These are phyloP conservation scores for Starmerella riodocensis DNA, from an alignment of 805 yeast genomes.

Conservation along the genomic window DNA sequence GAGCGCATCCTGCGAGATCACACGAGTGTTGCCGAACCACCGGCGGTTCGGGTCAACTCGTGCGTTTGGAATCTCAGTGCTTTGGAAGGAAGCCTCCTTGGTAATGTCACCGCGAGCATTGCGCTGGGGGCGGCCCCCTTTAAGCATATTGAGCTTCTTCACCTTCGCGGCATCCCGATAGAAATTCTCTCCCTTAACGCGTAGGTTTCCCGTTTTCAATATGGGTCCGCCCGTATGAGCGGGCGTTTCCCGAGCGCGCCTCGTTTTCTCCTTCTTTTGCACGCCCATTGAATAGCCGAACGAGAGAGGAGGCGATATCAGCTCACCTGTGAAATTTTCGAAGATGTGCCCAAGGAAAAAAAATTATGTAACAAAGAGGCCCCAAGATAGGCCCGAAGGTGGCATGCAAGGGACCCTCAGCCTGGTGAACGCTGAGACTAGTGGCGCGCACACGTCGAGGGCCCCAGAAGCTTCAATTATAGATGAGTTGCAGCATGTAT, in stretches of 20 bases:
- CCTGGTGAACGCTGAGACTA: no score
- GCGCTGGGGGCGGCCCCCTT: constrained; percentile 74
- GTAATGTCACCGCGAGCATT: constrained; percentile 79
- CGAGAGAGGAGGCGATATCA: neutral
- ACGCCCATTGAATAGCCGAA: constrained; percentile 62
- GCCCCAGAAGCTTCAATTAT: no score
- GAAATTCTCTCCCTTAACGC: constrained; percentile 94
- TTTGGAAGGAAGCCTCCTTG: constrained; percentile 77
- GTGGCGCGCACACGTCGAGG: no score
- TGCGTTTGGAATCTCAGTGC: constrained; percentile 76
- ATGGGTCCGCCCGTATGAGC: constrained; percentile 12
- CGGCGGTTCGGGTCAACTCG: constrained; percentile 91
- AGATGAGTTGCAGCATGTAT: no score
- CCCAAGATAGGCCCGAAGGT: no score
- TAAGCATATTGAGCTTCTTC: constrained; percentile 82
- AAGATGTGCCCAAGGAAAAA: no score
- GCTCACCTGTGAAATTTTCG: no score
- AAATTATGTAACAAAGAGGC: no score
- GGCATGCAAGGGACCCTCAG: no score
- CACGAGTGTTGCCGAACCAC: constrained; percentile 97
- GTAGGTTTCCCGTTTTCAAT: constrained; percentile 71
- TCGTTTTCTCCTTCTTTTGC: constrained; percentile 76
- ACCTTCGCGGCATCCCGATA: constrained; percentile 86
- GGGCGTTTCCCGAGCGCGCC: constrained; percentile 69
- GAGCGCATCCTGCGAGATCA: constrained; percentile 91